A percentile compares a stretch with the other conserved stretches of the same genome.
phyloP scores from a whole-genome alignment of 192 early-diverging fungal species.

The Rhizophagus clarus region DNA sequence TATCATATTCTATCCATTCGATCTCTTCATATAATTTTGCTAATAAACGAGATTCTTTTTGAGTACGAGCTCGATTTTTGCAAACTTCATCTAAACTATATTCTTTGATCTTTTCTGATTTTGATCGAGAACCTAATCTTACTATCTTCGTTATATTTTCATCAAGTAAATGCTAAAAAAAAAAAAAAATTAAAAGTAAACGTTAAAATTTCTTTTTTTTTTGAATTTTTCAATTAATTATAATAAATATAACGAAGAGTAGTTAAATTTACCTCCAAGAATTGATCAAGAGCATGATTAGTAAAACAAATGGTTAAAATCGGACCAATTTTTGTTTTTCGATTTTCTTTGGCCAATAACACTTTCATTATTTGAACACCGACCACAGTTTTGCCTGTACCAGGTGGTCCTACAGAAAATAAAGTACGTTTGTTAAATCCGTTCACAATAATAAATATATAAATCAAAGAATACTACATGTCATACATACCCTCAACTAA shows the following conservation, averaged over 20 bases:
- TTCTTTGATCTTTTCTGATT: slow-evolving; percentile 35
- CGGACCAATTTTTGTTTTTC: slow-evolving; percentile 38
- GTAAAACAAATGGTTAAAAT: slow-evolving; percentile 59
- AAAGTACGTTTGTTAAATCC: too few species aligned
- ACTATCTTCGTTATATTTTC: slow-evolving; percentile 36
- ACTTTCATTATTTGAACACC: slow-evolving; percentile 53
- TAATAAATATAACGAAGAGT: neutral
- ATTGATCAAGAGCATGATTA: neutral
- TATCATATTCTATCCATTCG: neutral
- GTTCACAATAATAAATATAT: too few species aligned
- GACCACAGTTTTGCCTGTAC: slow-evolving; percentile 56
- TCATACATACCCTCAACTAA: slow-evolving; percentile 48
- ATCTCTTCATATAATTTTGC: too few species aligned
- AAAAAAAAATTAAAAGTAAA: neutral
- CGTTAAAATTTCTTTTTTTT: too few species aligned
- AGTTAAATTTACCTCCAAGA: neutral
- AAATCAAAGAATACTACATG: too few species aligned
- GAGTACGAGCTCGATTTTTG: neutral
- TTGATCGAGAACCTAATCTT: slow-evolving; percentile 48
- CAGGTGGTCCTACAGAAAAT: slow-evolving; percentile 38
- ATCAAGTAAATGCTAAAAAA: neutral
- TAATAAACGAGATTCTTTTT: neutral
- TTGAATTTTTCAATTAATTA: too few species aligned
- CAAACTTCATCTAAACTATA: slow-evolving; percentile 27
- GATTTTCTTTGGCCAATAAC: slow-evolving; percentile 36